These are phyloP conservation scores for Stephania cephalantha DNA, from an alignment of 164 flowering plant species.

Conservation along the genomic window DNA sequence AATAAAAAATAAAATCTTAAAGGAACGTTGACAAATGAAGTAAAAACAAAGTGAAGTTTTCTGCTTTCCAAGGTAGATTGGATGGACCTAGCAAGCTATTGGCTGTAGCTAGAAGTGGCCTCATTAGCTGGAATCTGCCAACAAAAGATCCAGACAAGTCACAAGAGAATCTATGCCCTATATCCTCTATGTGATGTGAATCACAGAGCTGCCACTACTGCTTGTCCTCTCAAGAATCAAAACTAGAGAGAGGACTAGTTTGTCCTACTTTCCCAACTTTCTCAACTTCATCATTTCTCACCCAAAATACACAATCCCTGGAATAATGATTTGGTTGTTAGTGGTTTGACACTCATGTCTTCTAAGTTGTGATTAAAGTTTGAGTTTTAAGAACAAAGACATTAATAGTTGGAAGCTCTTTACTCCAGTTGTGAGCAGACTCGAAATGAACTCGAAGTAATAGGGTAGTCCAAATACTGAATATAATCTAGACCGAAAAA, in stretches of 20 bases:
- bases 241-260: background rate
- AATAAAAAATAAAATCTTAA: too few species aligned
- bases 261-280: background rate
- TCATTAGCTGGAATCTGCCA: slow-evolving; percentile 1
- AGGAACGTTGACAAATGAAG: too few species aligned
- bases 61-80: background rate
- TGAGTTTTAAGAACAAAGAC: too few species aligned
- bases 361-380: too few species aligned
- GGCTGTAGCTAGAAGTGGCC: background rate
- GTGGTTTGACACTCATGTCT: too few species aligned
- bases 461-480: too few species aligned
- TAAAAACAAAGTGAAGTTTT: background rate
- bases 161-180: background rate
- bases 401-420: too few species aligned
- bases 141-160: background rate
- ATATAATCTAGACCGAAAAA: too few species aligned
- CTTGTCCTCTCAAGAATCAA: background rate
- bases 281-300: background rate
- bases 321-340: too few species aligned
- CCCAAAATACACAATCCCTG: background rate
- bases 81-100: background rate
- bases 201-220: background rate
- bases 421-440: too few species aligned
- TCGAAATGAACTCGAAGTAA: too few species aligned
- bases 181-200: background rate